Percentiles rank a stretch among this genome's conserved stretches.
Conservation (phyloP, 495 filamentous ascomycete genomes). For the Venustampulla echinocandica region DNA sequence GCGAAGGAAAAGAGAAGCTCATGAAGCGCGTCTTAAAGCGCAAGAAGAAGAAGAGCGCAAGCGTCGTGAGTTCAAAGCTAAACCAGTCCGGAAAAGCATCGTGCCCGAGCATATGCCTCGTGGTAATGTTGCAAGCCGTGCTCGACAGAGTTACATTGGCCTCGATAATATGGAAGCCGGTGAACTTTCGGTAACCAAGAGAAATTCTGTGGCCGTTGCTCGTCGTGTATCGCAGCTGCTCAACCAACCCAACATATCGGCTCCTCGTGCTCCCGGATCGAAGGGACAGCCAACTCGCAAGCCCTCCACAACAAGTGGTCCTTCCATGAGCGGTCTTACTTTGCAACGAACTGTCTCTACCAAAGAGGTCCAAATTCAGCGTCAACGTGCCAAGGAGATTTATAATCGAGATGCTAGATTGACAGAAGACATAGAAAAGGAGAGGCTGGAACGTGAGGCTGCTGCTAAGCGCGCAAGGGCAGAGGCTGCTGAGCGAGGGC, state of each 20-base stretch:
- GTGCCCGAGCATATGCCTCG: conserved; percentile 30
- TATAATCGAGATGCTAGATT: conserved; percentile 47
- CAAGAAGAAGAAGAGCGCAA: conserved; percentile 52
- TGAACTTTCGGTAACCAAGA: conserved; percentile 10
- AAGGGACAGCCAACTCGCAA: conserved; percentile 14
- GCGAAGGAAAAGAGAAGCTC: conserved; percentile 55
- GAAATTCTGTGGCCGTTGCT: conserved; percentile 15
- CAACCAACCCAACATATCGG: conserved; percentile 15
- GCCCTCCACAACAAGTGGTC: conserved; percentile 30
- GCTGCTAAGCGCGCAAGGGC: conserved; percentile 48
- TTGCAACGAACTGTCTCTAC: conserved; percentile 36
- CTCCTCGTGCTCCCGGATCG: conserved; percentile 15
- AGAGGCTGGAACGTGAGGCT: conserved; percentile 46
- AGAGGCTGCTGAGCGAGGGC: conserved; percentile 57
- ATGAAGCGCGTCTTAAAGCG: conserved; percentile 52
- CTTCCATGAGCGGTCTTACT: conserved; percentile 27
- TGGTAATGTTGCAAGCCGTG: conserved; percentile 50
- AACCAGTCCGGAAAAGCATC: conserved; percentile 42
- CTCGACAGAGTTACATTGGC: conserved; percentile 32
- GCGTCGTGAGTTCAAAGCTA: conserved; percentile 55
- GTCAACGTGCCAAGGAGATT: conserved; percentile 49
- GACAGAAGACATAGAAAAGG: conserved; percentile 39
- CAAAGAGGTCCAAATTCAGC: conserved; percentile 42
- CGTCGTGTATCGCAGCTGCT: conserved; percentile 12
- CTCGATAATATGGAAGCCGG: conserved; percentile 9